A percentile compares a stretch with the other conserved stretches of the same genome.
Evolutionary conservation across 306 rosid species (phyloP).

Genomic region (Myrica gale): DNA sequence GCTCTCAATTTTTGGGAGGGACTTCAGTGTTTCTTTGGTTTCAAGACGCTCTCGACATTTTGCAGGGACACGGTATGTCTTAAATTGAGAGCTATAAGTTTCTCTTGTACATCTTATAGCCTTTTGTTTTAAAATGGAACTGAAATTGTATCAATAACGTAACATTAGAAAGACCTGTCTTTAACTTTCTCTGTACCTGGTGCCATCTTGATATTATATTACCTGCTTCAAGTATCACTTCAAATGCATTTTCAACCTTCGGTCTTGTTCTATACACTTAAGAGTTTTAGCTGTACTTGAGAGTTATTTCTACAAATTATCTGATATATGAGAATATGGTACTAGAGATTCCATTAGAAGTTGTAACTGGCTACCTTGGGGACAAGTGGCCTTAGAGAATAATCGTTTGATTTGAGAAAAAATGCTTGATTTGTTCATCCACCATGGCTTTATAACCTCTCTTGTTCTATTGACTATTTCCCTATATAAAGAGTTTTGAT

Average conservation of each 20-base stretch:
- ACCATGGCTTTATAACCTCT: background rate
- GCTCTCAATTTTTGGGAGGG: constrained; percentile 87
- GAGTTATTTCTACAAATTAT: too few species aligned
- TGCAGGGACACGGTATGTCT: constrained; percentile 92
- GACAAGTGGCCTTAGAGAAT: background rate
- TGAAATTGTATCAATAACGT: background rate
- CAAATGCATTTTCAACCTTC: background rate
- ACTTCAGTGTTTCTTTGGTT: constrained; percentile 75
- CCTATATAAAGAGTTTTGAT: background rate
- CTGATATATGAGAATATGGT: too few species aligned
- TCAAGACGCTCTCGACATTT: constrained; percentile 96
- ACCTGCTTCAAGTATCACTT: background rate
- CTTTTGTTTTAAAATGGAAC: background rate
- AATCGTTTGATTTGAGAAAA: background rate
- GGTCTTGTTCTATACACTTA: background rate
- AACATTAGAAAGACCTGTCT: background rate
- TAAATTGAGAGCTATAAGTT: background rate
- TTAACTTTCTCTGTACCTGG: background rate
- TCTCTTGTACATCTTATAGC: background rate
- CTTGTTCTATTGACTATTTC: background rate
- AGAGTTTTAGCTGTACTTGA: too few species aligned
- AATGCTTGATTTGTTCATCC: background rate
- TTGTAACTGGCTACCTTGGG: background rate
- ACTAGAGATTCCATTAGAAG: background rate
- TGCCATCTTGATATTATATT: background rate